Percentiles rank a stretch among this genome's conserved stretches.
phyloP scores from a whole-genome alignment of 148 eudicot species.

The Cornus florida region DNA sequence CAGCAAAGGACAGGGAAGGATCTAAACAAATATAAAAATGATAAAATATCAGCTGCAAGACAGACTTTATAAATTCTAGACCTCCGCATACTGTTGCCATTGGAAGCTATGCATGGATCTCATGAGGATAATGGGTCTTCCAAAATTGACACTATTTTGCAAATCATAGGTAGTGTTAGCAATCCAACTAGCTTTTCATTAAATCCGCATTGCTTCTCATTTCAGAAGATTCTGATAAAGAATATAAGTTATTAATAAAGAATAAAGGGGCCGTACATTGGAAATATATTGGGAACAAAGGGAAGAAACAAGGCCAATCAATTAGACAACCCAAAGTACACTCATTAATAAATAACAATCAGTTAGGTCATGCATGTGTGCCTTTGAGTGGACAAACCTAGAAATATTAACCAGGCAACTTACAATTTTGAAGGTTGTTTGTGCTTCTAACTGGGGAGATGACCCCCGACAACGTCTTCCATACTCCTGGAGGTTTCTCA shows the following conservation, averaged over 20 bases:
- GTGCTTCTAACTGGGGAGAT: conserved; percentile 50
- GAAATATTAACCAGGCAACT: conserved; percentile 23
- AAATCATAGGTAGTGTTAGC: not conserved
- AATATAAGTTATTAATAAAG: not conserved
- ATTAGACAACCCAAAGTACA: not conserved
- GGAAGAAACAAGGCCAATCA: not conserved
- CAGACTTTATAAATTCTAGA: not conserved
- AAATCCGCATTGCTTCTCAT: not conserved
- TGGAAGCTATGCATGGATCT: not conserved
- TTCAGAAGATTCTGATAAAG: too few species aligned
- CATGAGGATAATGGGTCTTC: not conserved
- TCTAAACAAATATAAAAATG: not conserved
- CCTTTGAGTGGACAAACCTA: not conserved
- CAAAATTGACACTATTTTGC: not conserved
- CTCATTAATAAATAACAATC: not conserved
- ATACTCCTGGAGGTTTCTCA: conserved; percentile 77
- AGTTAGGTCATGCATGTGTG: not conserved
- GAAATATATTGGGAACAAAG: not conserved
- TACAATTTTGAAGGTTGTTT: conserved; percentile 52
- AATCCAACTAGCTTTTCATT: conserved; percentile 1
- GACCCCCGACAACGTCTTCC: conserved; percentile 69
- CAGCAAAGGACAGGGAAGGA: not conserved
- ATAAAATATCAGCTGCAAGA: not conserved
- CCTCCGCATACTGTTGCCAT: not conserved
- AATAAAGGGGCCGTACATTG: not conserved